Conservation (phyloP, 2,329 filamentous ascomycete genomes). For the Fonsecaea nubica region DNA sequence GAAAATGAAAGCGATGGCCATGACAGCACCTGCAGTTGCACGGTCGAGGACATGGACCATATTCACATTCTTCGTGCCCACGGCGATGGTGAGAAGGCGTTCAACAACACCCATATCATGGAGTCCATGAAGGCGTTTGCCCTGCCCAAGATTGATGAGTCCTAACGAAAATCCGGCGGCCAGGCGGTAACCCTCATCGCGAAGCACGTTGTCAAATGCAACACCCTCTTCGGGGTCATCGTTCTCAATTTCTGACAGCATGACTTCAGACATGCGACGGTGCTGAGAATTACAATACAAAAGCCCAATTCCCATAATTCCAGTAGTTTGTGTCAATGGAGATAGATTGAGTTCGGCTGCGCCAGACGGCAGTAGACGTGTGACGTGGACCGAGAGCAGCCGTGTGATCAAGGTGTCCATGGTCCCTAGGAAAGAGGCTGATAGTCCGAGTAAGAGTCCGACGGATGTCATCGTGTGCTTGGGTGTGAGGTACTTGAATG, state of each 20-base stretch:
- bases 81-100: slow-evolving; percentile 81
- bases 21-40: slow-evolving; percentile 88
- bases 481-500: slow-evolving; percentile 98
- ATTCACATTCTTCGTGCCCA: slow-evolving; percentile 87
- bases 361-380: slow-evolving; percentile 87
- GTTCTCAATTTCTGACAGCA: slow-evolving; percentile 96
- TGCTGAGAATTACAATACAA: slow-evolving; percentile 96
- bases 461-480: slow-evolving; percentile 99
- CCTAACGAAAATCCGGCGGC: slow-evolving; percentile 93
- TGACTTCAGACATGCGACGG: slow-evolving; percentile 97
- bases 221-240: slow-evolving; percentile 77
- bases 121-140: slow-evolving; percentile 82
- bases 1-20: slow-evolving; percentile 89
- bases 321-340: slow-evolving; percentile 90
- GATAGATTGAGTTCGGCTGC: slow-evolving; percentile 94
- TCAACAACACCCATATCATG: slow-evolving; percentile 95
- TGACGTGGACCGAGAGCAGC: slow-evolving; percentile 92
- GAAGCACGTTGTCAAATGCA: slow-evolving; percentile 73
- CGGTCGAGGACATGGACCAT: slow-evolving; percentile 92
- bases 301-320: slow-evolving; percentile 94
- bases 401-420: slow-evolving; percentile 97
- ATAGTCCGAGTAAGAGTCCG: slow-evolving; percentile 87
- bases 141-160: slow-evolving; percentile 92
- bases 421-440: slow-evolving; percentile 91
- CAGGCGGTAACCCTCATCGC: slow-evolving; percentile 94